A percentile compares a stretch with the other conserved stretches of the same genome.
phyloP scores from a whole-genome alignment of 371 early-diverging fungal genomes.

The Catenaria anguillulae region DNA sequence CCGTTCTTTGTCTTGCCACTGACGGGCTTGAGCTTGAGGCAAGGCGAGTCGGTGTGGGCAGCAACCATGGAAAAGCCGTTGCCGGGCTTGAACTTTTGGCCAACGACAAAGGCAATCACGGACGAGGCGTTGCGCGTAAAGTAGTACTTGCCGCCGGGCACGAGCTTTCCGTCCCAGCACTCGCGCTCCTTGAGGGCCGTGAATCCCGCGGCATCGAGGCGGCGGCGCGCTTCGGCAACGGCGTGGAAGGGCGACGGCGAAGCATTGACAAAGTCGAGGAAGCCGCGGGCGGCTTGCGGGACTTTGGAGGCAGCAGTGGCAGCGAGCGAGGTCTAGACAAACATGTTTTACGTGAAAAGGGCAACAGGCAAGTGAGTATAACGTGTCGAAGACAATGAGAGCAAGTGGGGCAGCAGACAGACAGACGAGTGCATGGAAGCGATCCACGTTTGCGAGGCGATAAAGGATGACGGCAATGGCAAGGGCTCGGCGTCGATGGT shows the following conservation, averaged over 20 bases:
- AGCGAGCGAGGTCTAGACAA: not conserved
- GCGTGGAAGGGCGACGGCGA: conserved; percentile 93
- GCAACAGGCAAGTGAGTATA: too few species aligned
- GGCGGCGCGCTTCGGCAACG: conserved; percentile 46
- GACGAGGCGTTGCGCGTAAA: conserved; percentile 86
- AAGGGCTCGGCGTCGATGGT: too few species aligned
- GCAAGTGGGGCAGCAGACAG: too few species aligned
- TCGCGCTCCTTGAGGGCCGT: conserved; percentile 72
- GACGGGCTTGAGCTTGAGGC: conserved; percentile 89
- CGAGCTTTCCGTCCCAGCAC: conserved; percentile 52
- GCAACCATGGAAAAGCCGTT: conserved; percentile 65
- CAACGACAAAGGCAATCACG: conserved; percentile 85
- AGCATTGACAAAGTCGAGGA: conserved; percentile 75
- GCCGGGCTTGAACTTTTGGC: conserved; percentile 38
- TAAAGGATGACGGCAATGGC: too few species aligned
- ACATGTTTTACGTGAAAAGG: too few species aligned
- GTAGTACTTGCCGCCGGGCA: conserved; percentile 73
- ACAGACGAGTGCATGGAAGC: too few species aligned
- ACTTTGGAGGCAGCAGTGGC: not conserved
- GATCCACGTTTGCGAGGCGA: too few species aligned
- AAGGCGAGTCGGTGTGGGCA: conserved; percentile 95
- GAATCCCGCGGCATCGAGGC: conserved; percentile 60
- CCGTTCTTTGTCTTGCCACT: conserved; percentile 69
- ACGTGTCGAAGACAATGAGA: too few species aligned
- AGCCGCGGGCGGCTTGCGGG: conserved; percentile 24